Conservation (phyloP, 176 grass and related monocot species). For the Ensete glaucum region DNA sequence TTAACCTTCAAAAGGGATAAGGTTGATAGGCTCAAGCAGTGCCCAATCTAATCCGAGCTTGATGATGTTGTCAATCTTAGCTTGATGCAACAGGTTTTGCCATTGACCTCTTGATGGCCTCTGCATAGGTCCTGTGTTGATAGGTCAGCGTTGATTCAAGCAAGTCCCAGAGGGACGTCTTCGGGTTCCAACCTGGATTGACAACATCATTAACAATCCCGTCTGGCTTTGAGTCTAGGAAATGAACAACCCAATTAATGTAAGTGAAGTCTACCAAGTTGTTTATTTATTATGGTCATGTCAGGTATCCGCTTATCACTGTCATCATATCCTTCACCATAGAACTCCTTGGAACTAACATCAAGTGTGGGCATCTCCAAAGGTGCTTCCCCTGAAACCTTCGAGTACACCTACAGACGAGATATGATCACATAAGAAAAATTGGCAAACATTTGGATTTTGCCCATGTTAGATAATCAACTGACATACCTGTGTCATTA, state of each 20-base stretch:
- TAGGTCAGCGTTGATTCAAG: slow-evolving; percentile 87
- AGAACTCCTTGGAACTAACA: slow-evolving; percentile 72
- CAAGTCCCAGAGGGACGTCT: slow-evolving; percentile 80
- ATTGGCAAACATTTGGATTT: neutral
- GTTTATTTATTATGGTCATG: slow-evolving; percentile 87
- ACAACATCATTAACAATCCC: slow-evolving; percentile 8
- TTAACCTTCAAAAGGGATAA: no score
- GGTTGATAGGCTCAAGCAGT: no score
- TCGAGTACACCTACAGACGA: slow-evolving; percentile 54
- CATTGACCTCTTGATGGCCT: slow-evolving; percentile 67
- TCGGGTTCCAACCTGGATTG: slow-evolving; percentile 73
- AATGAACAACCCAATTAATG: neutral
- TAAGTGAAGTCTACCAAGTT: slow-evolving; percentile 52
- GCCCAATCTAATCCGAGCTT: no score
- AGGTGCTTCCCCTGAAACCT: slow-evolving; percentile 64
- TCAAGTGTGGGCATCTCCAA: slow-evolving; percentile 65
- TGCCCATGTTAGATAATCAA: neutral
- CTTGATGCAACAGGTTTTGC: slow-evolving; percentile 48
- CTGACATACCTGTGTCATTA: slow-evolving; percentile 68
- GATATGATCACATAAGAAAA: neutral
- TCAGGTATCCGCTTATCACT: slow-evolving; percentile 85
- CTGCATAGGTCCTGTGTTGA: slow-evolving; percentile 90
- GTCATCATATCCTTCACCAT: slow-evolving; percentile 92
- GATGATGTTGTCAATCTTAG: slow-evolving; percentile 23
- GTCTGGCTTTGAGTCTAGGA: neutral